phyloP scores from a whole-genome alignment of 768 basidiomycete genomes.

The Boletus barrowsii region DNA sequence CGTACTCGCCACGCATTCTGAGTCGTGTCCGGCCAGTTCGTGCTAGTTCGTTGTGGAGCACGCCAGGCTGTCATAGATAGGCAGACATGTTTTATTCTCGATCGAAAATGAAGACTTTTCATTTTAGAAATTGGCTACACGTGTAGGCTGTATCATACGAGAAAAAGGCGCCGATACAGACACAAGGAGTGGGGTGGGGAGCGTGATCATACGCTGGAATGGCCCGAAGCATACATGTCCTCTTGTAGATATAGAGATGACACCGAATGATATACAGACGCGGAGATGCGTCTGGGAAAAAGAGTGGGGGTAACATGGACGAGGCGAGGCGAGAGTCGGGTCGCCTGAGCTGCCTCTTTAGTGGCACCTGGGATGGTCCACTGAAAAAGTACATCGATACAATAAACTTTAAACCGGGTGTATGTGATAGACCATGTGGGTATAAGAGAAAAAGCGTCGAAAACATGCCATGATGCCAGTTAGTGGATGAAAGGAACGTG shows the following conservation, averaged over 20 bases:
- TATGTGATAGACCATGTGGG: constrained; percentile 8
- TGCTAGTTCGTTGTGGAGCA: too few species aligned
- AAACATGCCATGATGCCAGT: constrained; percentile 16
- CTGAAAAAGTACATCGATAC: neutral
- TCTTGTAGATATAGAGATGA: neutral
- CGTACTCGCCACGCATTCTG: too few species aligned
- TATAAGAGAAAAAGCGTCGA: constrained; percentile 4
- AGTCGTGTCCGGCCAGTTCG: too few species aligned
- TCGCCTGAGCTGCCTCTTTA: neutral
- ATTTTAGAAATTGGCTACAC: too few species aligned
- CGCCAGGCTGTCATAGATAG: too few species aligned
- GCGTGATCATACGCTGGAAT: neutral
- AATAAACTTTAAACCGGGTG: constrained; percentile 4
- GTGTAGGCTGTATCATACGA: too few species aligned
- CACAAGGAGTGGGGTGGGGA: too few species aligned
- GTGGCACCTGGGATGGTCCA: constrained; percentile 1
- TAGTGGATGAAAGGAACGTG: constrained; percentile 20
- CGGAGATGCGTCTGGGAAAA: neutral
- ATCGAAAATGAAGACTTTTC: too few species aligned
- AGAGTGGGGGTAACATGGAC: neutral
- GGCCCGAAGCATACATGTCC: constrained; percentile 3
- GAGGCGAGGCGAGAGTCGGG: neutral
- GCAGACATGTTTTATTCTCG: too few species aligned
- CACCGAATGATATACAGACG: neutral
- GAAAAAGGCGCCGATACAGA: too few species aligned